Percentiles rank a stretch among this genome's conserved stretches.
Conservation (phyloP, 257 asterid species). For the Mentha longifolia region DNA sequence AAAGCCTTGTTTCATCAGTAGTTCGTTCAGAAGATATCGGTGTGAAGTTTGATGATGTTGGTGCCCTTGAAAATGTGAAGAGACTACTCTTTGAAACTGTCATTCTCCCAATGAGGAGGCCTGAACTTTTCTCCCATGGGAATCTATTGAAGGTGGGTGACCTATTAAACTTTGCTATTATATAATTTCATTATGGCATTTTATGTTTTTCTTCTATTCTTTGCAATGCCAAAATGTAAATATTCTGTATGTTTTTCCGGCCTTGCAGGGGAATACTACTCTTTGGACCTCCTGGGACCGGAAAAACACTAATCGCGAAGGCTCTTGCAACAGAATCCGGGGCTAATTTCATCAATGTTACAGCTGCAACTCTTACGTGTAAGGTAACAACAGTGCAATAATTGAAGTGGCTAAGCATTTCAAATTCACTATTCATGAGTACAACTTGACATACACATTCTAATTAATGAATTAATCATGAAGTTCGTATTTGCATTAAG, state of each 20-base stretch:
- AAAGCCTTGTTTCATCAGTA: slow-evolving; percentile 56
- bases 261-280: slow-evolving; percentile 83
- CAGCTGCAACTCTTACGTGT: no score
- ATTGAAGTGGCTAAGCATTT: no score
- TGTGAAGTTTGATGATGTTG: slow-evolving; percentile 71
- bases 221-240: not conserved
- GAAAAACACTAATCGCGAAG: slow-evolving; percentile 93
- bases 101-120: slow-evolving; percentile 64
- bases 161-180: not conserved
- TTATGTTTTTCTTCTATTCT: not conserved
- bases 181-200: no score
- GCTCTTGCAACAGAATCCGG: no score
- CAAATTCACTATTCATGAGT: no score
- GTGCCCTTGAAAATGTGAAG: slow-evolving; percentile 77
- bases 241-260: slow-evolving; percentile 24
- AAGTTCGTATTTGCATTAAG: no score
- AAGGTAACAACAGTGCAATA: no score
- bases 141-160: slow-evolving; percentile 59
- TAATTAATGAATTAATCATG: no score
- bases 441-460: no score
- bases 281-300: slow-evolving; percentile 99
- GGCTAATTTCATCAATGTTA: no score
- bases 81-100: slow-evolving; percentile 62
- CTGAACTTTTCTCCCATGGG: slow-evolving; percentile 79
- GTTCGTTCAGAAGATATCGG: slow-evolving; percentile 73